Evolutionary conservation across 805 yeast species (phyloP), one percentile per base, ranked within the genome.

Genomic region (Starmerella bombi): DNA sequence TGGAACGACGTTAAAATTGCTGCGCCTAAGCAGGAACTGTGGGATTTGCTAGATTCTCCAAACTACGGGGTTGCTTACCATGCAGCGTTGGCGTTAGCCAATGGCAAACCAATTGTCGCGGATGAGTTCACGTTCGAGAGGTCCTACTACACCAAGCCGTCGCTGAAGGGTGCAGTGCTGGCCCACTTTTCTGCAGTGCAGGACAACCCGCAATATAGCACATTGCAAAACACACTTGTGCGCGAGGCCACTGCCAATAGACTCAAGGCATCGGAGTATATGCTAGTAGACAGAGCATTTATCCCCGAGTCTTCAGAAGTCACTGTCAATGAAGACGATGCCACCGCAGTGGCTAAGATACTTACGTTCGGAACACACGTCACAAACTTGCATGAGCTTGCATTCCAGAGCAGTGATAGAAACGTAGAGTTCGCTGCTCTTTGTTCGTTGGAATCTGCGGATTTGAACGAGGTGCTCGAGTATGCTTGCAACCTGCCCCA

Each of bases 121-220:
- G 35, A 32, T 9, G 16, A 20, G 16, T 32, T 9, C 27, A 5
- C 23, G 20, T 36, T 19, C 22, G 31, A 36, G 12, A 42, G 49
- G 8, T 14, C 22, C 14, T 17, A 19, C 12, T 46, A 48, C 19
- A 19, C 23, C 10, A 25, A 20, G 7, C 40, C 43, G 1, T 7
- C 43, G 3, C 30, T 46, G 3, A 36, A 33, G 4, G 54, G 50
- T 6, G 54, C 55, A 12, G 35, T 51, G 12, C n/a, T 50, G 4
- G 45, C 51, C 3, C 38, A 46, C 15, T 32, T 22, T 5, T 40
- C 39, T 9, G 35, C 32, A 0, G 42, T 29, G 5, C 16, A 18
- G 17, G 44, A 34, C 4, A 17, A 19, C 18, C 37, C 37, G 12
- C 45, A 49, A 40, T 52, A 40, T 25, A 46, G 36, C 14, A 29